Evolutionary conservation across 495 filamentous ascomycete genomes (phyloP), one percentile per base, ranked within the genome.

Genomic region (Aspergillus kassunensis): DNA sequence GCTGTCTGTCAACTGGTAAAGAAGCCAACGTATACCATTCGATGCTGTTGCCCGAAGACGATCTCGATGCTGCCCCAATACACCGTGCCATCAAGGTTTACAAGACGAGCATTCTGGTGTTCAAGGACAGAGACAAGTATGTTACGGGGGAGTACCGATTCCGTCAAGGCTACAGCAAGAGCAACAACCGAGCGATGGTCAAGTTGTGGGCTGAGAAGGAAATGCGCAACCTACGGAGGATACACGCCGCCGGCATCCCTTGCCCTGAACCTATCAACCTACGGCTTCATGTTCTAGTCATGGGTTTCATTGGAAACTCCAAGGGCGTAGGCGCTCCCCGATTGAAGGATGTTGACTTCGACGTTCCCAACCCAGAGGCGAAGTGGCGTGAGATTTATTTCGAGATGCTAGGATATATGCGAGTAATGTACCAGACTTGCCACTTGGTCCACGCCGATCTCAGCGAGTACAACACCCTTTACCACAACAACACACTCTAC

Each of bases 121-220:
- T 98, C 81, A 97, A 98, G 72, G 92, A 97, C 69, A 81, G 93
- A 35, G 90, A 96, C 61, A 87, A 88, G 55, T 98, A 98, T 64
- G 89, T 97, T 29, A 86, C 85, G 1, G 93, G 95, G 48, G 93
- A 97, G 66, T 89, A 90, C 68, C 77, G 95, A 25, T 90, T 91
- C 72, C 72, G 83, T 33, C 72, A 79, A 39, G 92, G 91, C 30
- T 90, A 90, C 68, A 91, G 89, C 70, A 97, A 97, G 76, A 86
- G 83, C 51, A 92, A 87, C 69, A 93, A 89, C 68, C 81, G 91
- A 4, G 88, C 90, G 41, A 97, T 96, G 91, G 91, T 98, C 44
- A 93, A 96, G 67, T 70, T 96, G 36, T 98, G 93, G 93, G 93
- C 95, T 4, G 91, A 97, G 71, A 98, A 98, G 71, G 93, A 98